phyloP scores from a whole-genome alignment of 441 rosid species.

The Erysimum cheiri region DNA sequence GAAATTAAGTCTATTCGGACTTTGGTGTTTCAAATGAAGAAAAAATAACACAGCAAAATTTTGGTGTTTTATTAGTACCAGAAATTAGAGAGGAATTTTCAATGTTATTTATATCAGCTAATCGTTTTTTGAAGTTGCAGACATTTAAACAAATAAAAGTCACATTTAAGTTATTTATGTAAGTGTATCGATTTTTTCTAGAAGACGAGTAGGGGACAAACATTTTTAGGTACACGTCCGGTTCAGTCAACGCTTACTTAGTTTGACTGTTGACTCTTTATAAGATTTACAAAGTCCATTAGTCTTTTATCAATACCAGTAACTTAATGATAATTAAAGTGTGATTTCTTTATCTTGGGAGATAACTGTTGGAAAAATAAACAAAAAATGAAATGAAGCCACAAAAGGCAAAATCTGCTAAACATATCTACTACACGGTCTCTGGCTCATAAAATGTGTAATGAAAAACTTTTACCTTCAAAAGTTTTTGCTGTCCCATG shows the following conservation, averaged over 20 bases:
- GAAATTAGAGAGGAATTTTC: not conserved
- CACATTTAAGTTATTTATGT: not conserved
- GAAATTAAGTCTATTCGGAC: too few species aligned
- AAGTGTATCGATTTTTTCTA: not conserved
- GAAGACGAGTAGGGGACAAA: not conserved
- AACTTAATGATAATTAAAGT: not conserved
- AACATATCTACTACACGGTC: conserved; percentile 28
- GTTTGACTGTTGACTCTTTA: conserved; percentile 27
- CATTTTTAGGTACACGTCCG: conserved; percentile 21
- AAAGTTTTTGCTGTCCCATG: conserved; percentile 29
- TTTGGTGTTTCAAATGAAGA: too few species aligned
- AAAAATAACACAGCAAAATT: too few species aligned
- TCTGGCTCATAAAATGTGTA: conserved; percentile 8
- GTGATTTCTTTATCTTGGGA: not conserved
- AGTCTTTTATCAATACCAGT: not conserved
- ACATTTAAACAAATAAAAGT: not conserved
- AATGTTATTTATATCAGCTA: too few species aligned
- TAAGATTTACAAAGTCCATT: conserved; percentile 25
- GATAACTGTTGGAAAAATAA: conserved; percentile 40
- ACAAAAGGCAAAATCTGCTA: conserved; percentile 2
- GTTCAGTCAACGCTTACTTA: conserved; percentile 37
- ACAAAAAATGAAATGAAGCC: conserved; percentile 27
- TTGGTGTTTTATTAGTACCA: too few species aligned
- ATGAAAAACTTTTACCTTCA: conserved; percentile 33
- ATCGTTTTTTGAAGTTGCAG: not conserved